Percentiles rank a stretch among this genome's conserved stretches.
phyloP scores from a whole-genome alignment of 2,329 filamentous ascomycete species.

The Hawksworthiomyces lignivorus region DNA sequence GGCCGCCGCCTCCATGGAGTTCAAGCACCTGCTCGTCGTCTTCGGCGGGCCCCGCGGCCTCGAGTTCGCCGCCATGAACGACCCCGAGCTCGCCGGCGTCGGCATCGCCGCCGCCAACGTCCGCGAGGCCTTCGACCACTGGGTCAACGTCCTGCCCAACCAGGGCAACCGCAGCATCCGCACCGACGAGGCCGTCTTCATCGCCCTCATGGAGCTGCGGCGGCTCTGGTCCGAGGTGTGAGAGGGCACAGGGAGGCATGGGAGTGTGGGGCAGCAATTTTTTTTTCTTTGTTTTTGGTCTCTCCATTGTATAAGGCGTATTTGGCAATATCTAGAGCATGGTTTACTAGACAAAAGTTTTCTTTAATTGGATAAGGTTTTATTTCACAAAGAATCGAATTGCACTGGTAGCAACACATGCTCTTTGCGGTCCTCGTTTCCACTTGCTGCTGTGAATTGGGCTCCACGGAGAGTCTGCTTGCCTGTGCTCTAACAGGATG shows the following conservation, averaged over 20 bases:
- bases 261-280: no score
- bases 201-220: slow-evolving; percentile 63
- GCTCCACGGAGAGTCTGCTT: no score
- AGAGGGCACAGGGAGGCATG: neutral
- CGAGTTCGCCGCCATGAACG: slow-evolving; percentile 63
- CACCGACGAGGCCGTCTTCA: slow-evolving; percentile 76
- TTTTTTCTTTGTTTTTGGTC: no score
- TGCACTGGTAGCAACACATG: no score
- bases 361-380: no score
- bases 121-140: slow-evolving; percentile 70
- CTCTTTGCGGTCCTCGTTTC: no score
- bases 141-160: slow-evolving; percentile 72
- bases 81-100: slow-evolving; percentile 46
- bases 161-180: slow-evolving; percentile 77
- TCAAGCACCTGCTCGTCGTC: slow-evolving; percentile 67
- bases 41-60: slow-evolving; percentile 77
- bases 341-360: no score
- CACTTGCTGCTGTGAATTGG: no score
- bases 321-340: no score
- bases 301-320: no score
- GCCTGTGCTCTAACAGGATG: no score
- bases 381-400: no score
- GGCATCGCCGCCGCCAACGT: slow-evolving; percentile 58
- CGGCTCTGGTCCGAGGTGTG: slow-evolving; percentile 41
- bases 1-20: slow-evolving; percentile 27